phyloP scores from a whole-genome alignment of 2,329 filamentous ascomycete species.

The Cyphellophora europaea region DNA sequence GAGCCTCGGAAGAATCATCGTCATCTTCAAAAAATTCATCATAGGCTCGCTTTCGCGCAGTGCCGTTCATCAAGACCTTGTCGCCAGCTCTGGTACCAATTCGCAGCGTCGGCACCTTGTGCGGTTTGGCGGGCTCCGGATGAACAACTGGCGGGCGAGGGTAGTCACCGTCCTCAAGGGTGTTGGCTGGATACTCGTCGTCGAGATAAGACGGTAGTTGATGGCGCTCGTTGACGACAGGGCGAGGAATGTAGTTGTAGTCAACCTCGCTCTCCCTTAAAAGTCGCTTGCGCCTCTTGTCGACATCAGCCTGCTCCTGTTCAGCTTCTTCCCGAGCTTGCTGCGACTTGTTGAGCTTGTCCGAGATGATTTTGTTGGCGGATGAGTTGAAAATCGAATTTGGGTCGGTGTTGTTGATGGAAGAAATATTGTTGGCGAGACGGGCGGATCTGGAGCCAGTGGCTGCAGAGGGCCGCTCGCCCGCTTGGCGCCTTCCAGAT shows the following conservation, averaged over 20 bases:
- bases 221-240: slow-evolving; percentile 14
- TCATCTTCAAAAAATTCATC: slow-evolving; percentile 16
- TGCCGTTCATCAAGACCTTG: slow-evolving; percentile 26
- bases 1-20: slow-evolving; percentile 16
- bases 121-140: slow-evolving; percentile 8
- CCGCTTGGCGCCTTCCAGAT: slow-evolving; percentile 5
- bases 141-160: slow-evolving; percentile 16
- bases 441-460: slow-evolving; percentile 5
- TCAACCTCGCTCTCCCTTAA: slow-evolving; percentile 14
- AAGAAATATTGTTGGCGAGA: slow-evolving; percentile 1
- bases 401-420: not conserved
- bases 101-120: not conserved
- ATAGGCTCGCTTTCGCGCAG: slow-evolving; percentile 14
- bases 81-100: slow-evolving; percentile 20
- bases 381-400: slow-evolving; percentile 3
- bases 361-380: slow-evolving; percentile 4
- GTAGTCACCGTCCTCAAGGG: no score
- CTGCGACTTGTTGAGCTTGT: slow-evolving; percentile 8
- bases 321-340: slow-evolving; percentile 10
- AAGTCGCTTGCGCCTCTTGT: slow-evolving; percentile 7
- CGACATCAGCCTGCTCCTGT: slow-evolving; percentile 13
- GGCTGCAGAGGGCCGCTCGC: slow-evolving; percentile 14
- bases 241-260: slow-evolving; percentile 16
- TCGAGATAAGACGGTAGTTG: slow-evolving; percentile 4
- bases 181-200: no score